Evolutionary conservation across 257 asterid species (phyloP).

Genomic region (Nicotiana sylvestris): DNA sequence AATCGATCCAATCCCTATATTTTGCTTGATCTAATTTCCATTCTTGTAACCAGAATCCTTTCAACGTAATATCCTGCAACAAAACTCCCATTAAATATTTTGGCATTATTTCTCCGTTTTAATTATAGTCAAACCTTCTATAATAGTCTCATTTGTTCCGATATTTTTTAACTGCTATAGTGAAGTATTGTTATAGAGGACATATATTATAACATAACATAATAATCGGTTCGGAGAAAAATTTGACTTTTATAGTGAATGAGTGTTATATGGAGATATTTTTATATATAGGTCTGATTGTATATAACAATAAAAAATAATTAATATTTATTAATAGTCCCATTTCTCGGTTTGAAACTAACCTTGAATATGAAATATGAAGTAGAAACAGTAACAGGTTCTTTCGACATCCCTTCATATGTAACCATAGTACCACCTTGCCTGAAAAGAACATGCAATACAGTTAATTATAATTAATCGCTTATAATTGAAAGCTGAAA

Average conservation of each 20-base stretch:
- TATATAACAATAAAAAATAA: not conserved
- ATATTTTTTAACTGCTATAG: too few relatives aligned
- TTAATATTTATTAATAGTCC: too few relatives aligned
- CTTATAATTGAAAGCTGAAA: not conserved
- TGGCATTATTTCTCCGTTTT: not conserved
- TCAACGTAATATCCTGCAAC: slow-evolving; percentile 65
- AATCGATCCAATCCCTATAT: slow-evolving; percentile 67
- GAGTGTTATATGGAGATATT: too few relatives aligned
- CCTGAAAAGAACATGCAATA: slow-evolving; percentile 33
- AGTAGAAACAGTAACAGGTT: slow-evolving; percentile 71
- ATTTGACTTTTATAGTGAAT: too few relatives aligned
- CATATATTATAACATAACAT: too few relatives aligned
- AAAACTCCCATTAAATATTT: not conserved
- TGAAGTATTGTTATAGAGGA: too few relatives aligned
- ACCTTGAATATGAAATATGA: slow-evolving; percentile 88
- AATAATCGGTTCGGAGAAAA: too few relatives aligned
- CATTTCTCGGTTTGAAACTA: not conserved
- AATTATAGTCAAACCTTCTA: too few relatives aligned
- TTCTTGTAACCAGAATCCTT: slow-evolving; percentile 93
- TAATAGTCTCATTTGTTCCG: too few relatives aligned
- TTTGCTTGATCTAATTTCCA: slow-evolving; percentile 47
- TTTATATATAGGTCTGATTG: too few relatives aligned
- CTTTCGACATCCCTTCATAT: slow-evolving; percentile 95
- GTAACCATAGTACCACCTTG: slow-evolving; percentile 89
- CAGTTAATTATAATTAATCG: not conserved